Evolutionary conservation across 352 stramenopile genomes (phyloP).

Genomic region (Phytophthora podocarpi): DNA sequence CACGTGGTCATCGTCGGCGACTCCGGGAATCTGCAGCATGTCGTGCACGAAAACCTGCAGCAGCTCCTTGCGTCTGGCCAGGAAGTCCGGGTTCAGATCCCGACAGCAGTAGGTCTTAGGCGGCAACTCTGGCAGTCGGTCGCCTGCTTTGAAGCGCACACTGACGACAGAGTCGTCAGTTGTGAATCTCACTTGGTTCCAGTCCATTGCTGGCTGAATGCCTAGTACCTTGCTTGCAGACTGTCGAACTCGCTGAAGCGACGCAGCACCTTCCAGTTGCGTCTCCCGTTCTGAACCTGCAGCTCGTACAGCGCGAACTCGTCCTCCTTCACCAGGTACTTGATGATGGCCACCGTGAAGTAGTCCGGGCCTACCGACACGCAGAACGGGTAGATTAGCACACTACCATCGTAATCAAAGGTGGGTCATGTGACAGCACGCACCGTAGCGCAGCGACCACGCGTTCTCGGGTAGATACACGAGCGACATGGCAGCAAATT

Average conservation of each 20-base stretch:
- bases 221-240: slow-evolving; percentile 50
- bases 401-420: not conserved
- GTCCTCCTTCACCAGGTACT: slow-evolving; percentile 50
- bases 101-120: slow-evolving; percentile 77
- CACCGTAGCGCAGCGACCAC: slow-evolving; percentile 79
- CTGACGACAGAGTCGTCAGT: slow-evolving; percentile 31
- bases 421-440: slow-evolving; percentile 6
- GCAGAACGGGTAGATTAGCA: not conserved
- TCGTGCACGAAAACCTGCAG: slow-evolving; percentile 67
- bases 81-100: slow-evolving; percentile 75
- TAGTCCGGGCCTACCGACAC: slow-evolving; percentile 60
- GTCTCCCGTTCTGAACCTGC: slow-evolving; percentile 70
- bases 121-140: slow-evolving; percentile 52
- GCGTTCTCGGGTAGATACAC: slow-evolving; percentile 73
- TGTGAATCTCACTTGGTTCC: not conserved
- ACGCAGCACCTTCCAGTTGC: slow-evolving; percentile 68
- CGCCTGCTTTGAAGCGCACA: slow-evolving; percentile 52
- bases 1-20: slow-evolving; percentile 58
- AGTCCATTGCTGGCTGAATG: not conserved
- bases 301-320: slow-evolving; percentile 71
- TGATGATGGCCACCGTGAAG: slow-evolving; percentile 72
- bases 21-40: slow-evolving; percentile 65
- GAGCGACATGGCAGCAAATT: slow-evolving; percentile 57
- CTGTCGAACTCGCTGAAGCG: slow-evolving; percentile 79
- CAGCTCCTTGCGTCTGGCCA: slow-evolving; percentile 51